Conservation (phyloP, 345 rosid genomes). For the Physaria fendleri region DNA sequence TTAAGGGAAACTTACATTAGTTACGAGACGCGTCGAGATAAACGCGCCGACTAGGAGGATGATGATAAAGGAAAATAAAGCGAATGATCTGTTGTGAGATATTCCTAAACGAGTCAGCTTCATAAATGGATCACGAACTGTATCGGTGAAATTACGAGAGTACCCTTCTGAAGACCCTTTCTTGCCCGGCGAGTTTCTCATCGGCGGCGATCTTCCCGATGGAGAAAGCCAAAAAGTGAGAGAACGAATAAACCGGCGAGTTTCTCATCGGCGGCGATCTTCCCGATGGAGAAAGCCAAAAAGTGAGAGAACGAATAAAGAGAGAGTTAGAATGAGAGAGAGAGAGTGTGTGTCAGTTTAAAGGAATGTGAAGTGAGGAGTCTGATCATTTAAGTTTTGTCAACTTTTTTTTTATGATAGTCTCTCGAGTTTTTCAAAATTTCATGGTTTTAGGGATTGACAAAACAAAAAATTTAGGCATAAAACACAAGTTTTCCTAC, state of each 20-base stretch:
- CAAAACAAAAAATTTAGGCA: too few relatives aligned
- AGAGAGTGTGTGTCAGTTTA: too few relatives aligned
- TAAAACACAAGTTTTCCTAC: too few relatives aligned
- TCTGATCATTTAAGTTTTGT: too few relatives aligned
- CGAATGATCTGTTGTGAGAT: slow-evolving; percentile 34
- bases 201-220: too few relatives aligned
- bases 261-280: slow-evolving; percentile 26
- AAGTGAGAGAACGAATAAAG: background rate
- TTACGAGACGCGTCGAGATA: slow-evolving; percentile 49
- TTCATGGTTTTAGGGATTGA: too few relatives aligned
- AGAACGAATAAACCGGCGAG: slow-evolving; percentile 18
- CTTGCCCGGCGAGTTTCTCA: slow-evolving; percentile 29
- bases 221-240: background rate
- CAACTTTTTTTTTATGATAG: too few relatives aligned
- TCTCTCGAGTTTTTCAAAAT: too few relatives aligned
- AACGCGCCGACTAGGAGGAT: slow-evolving; percentile 67
- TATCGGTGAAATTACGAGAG: background rate
- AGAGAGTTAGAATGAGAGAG: background rate
- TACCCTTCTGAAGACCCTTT: slow-evolving; percentile 5
- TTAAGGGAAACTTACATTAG: slow-evolving; percentile 38
- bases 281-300: too few relatives aligned
- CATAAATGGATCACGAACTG: background rate
- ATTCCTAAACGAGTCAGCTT: slow-evolving; percentile 18
- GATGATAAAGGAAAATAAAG: slow-evolving; percentile 30
- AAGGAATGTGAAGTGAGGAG: too few relatives aligned